phyloP scores from a whole-genome alignment of 2,329 filamentous ascomycete genomes.

The Thermomyces lanuginosus region DNA sequence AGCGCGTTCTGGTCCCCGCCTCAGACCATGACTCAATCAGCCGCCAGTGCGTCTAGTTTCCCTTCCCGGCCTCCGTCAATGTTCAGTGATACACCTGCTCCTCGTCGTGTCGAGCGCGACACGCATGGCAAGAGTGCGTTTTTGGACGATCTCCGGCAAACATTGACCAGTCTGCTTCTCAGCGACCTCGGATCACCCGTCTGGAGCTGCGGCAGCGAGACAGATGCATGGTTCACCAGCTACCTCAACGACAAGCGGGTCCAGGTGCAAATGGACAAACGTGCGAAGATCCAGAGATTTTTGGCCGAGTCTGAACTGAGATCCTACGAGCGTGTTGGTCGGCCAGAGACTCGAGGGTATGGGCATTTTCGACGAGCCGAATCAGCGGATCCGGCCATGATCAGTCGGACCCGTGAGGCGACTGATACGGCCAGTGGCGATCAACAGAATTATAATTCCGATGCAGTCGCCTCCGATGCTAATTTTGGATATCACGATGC shows the following conservation, averaged over 20 bases:
- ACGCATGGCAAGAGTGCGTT: slow-evolving; percentile 62
- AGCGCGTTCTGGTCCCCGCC: slow-evolving; percentile 85
- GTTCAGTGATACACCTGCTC: slow-evolving; percentile 22
- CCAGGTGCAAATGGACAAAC: slow-evolving; percentile 23
- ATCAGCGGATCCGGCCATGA: slow-evolving; percentile 15
- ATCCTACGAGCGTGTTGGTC: slow-evolving; percentile 11
- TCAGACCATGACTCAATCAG: slow-evolving; percentile 48
- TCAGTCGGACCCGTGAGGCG: background rate
- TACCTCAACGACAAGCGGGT: slow-evolving; percentile 35
- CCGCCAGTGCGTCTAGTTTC: slow-evolving; percentile 44
- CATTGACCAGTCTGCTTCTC: slow-evolving; percentile 64
- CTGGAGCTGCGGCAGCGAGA: slow-evolving; percentile 80
- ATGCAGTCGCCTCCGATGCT: slow-evolving; percentile 16
- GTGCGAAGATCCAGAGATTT: slow-evolving; percentile 23
- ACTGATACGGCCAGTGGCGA: background rate
- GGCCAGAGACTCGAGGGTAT: too few species aligned
- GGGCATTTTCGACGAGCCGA: slow-evolving; percentile 19
- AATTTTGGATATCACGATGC: slow-evolving; percentile 63
- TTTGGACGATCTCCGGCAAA: slow-evolving; percentile 58
- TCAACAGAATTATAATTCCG: background rate
- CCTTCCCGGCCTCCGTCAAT: slow-evolving; percentile 30
- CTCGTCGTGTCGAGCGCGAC: slow-evolving; percentile 20
- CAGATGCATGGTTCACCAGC: slow-evolving; percentile 64
- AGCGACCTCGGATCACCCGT: slow-evolving; percentile 80
- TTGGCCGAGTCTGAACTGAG: slow-evolving; percentile 21